phyloP scores from a whole-genome alignment of 2,329 filamentous ascomycete genomes.

The Paraphoma sp. region DNA sequence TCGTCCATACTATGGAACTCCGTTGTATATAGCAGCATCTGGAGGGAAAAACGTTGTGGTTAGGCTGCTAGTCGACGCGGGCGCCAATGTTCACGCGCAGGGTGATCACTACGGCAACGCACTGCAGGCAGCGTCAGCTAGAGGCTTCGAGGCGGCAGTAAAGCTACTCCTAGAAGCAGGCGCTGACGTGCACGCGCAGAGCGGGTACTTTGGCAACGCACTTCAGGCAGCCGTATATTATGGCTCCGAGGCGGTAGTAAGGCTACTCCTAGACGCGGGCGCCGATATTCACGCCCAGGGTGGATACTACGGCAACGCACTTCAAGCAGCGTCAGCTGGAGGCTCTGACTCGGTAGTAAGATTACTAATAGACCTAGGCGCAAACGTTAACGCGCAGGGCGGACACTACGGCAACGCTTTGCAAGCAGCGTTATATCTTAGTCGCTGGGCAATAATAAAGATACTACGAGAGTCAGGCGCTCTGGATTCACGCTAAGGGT shows the following conservation, averaged over 20 bases:
- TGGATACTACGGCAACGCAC: slow-evolving; percentile 3
- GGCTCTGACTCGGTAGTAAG: neutral
- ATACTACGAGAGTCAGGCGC: neutral
- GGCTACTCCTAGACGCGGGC: slow-evolving; percentile 1
- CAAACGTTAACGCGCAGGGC: neutral
- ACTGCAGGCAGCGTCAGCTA: slow-evolving; percentile 5
- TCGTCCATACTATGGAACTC: too few species aligned
- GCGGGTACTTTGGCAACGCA: neutral
- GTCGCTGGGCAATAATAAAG: neutral
- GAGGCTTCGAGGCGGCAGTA: neutral
- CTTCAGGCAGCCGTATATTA: neutral
- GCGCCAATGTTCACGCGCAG: slow-evolving; percentile 2
- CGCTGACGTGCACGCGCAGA: too few species aligned
- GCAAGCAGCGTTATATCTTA: neutral
- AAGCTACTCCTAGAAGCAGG: too few species aligned
- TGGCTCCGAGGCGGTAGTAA: neutral
- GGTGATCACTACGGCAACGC: neutral
- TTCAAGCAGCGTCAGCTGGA: neutral
- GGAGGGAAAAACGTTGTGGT: neutral
- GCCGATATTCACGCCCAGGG: neutral
- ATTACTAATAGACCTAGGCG: neutral
- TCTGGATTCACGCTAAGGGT: neutral
- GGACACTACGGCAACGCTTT: slow-evolving; percentile 4
- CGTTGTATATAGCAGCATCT: slow-evolving; percentile 7
- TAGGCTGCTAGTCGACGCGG: neutral